Evolutionary conservation across 2,329 filamentous ascomycete species (phyloP).

Genomic region (Epichloe coenophiala): DNA sequence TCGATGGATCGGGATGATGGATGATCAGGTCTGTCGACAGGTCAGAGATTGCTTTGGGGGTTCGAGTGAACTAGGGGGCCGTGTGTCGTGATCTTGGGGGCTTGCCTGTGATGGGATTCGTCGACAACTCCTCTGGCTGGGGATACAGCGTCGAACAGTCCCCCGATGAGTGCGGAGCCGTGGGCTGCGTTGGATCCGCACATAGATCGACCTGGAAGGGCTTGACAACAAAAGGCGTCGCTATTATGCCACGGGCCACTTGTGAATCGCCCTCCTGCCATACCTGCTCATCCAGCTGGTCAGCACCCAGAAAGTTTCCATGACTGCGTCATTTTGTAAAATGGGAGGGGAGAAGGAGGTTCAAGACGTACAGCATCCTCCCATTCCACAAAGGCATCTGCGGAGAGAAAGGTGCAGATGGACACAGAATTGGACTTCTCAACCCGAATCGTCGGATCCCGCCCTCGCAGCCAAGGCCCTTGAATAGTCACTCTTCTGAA

Average conservation of each 20-base stretch:
- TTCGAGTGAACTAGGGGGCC: background rate
- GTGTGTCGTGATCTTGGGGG: background rate
- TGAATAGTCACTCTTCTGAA: conserved; percentile 36
- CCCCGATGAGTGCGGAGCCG: conserved; percentile 23
- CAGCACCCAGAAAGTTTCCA: background rate
- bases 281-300: conserved; percentile 20
- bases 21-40: conserved; percentile 32
- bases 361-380: conserved; percentile 31
- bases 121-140: conserved; percentile 20
- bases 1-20: conserved; percentile 15
- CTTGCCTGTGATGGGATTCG: conserved; percentile 13
- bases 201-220: conserved; percentile 36
- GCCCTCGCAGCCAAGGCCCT: conserved; percentile 19
- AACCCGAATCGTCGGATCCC: conserved; percentile 24
- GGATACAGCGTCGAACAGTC: conserved; percentile 35
- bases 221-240: conserved; percentile 34
- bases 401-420: conserved; percentile 35
- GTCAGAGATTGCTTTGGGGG: background rate
- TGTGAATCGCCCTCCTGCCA: conserved; percentile 24
- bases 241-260: conserved; percentile 39
- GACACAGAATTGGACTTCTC: conserved; percentile 29
- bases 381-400: conserved; percentile 42
- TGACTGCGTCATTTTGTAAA: no score
- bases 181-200: conserved; percentile 10
- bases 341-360: background rate